phyloP scores from a whole-genome alignment of 495 filamentous ascomycete genomes.

The Cetradonia linearis region DNA sequence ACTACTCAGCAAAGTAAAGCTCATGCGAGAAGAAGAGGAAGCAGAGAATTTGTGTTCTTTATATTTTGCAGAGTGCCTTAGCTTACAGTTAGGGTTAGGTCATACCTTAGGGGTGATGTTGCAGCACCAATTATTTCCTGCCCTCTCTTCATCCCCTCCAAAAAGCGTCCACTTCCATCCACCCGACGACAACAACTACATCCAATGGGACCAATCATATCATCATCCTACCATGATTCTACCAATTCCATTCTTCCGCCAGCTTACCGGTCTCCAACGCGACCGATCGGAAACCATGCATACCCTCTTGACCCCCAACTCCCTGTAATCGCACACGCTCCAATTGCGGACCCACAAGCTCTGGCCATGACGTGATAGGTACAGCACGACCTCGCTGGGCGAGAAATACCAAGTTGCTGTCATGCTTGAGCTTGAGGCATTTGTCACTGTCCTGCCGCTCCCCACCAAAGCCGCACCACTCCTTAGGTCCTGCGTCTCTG shows the following conservation, averaged over 20 bases:
- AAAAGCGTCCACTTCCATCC: background rate
- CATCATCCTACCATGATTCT: background rate
- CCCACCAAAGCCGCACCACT: background rate
- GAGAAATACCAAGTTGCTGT: background rate
- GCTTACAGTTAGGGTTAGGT: too few relatives aligned
- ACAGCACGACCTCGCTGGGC: background rate
- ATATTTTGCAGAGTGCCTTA: too few relatives aligned
- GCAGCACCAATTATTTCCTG: too few relatives aligned
- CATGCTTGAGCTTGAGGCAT: background rate
- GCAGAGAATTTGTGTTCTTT: too few relatives aligned
- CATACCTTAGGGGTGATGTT: too few relatives aligned
- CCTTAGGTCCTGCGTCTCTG: background rate
- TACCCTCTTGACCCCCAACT: background rate
- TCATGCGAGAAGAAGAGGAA: too few relatives aligned
- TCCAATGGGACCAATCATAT: too few relatives aligned
- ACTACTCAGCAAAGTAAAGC: too few relatives aligned
- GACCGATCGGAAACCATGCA: background rate
- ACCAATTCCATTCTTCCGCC: background rate
- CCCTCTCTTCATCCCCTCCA: too few relatives aligned
- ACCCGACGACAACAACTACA: background rate
- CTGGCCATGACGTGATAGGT: background rate
- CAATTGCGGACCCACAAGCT: background rate
- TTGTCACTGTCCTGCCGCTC: background rate
- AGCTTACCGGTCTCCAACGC: too few relatives aligned
- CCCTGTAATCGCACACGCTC: background rate